These are phyloP conservation scores for Monosporozyma yasuniensis DNA, from an alignment of 805 yeast genomes.

Conservation along the genomic window DNA sequence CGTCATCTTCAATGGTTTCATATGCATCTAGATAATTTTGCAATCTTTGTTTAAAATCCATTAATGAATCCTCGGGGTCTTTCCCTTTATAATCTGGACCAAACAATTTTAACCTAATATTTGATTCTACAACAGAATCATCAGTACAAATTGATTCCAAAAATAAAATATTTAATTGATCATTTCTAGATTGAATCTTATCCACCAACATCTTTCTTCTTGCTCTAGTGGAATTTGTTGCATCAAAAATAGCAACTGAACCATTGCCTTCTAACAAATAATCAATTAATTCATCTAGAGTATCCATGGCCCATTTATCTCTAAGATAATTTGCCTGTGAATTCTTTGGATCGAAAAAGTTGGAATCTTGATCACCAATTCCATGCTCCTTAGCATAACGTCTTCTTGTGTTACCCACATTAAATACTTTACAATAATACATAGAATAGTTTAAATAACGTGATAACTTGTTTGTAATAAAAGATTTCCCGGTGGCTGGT, in stretches of 20 bases:
- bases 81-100: constrained; percentile 89
- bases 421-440: constrained; percentile 82
- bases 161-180: constrained; percentile 67
- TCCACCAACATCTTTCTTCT: constrained; percentile 52
- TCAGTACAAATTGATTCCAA: constrained; percentile 85
- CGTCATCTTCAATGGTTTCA: constrained; percentile 78
- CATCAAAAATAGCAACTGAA: constrained; percentile 85
- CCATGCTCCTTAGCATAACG: constrained; percentile 41
- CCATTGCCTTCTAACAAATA: constrained; percentile 76
- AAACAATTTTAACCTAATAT: constrained; percentile 71
- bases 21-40: constrained; percentile 80
- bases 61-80: constrained; percentile 71
- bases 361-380: constrained; percentile 56
- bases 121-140: constrained; percentile 66
- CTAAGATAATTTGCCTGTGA: constrained; percentile 53
- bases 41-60: constrained; percentile 74
- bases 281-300: constrained; percentile 73
- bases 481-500: constrained; percentile 93
- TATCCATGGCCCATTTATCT: constrained; percentile 95
- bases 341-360: constrained; percentile 79
- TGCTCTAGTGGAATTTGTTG: constrained; percentile 63
- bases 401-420: constrained; percentile 91
- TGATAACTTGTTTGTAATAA: constrained; percentile 82
- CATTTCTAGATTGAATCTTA: constrained; percentile 46
- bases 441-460: constrained; percentile 90